Conservation (phyloP, 495 filamentous ascomycete species). For the Tuber aestivum region DNA sequence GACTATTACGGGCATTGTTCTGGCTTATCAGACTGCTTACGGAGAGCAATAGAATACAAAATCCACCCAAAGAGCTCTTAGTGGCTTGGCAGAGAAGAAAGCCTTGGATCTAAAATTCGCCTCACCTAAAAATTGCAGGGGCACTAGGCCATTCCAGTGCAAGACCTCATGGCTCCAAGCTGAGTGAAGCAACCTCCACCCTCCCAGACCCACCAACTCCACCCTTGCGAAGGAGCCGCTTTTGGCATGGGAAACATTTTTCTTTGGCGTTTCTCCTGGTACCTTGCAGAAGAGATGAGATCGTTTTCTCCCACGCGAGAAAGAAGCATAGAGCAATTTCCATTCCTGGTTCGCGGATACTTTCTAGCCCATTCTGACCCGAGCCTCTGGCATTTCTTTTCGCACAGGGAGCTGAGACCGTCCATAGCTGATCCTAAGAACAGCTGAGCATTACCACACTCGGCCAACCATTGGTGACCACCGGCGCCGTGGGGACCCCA, state of each 20-base stretch:
- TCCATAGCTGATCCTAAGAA: constrained; percentile 4
- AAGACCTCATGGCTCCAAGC: constrained; percentile 7
- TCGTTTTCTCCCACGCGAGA: constrained; percentile 24
- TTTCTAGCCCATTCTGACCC: constrained; percentile 14
- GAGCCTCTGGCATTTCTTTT: not conserved
- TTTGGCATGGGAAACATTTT: not conserved
- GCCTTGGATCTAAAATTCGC: constrained; percentile 18
- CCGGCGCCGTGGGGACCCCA: not conserved
- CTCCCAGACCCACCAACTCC: constrained; percentile 10
- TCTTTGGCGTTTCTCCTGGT: constrained; percentile 3
- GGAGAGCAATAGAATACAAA: not conserved
- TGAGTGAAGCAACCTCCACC: not conserved
- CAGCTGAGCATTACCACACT: not conserved
- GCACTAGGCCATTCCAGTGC: not conserved
- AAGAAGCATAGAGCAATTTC: constrained; percentile 17
- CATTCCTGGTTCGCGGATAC: constrained; percentile 34
- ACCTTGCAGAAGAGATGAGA: constrained; percentile 23
- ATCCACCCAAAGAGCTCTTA: not conserved
- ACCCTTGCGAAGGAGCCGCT: not conserved
- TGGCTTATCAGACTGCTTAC: not conserved
- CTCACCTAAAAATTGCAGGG: constrained; percentile 35
- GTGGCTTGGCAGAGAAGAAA: not conserved
- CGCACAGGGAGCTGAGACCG: not conserved
- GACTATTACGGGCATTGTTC: not conserved
- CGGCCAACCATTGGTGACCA: not conserved